Evolutionary conservation across 441 rosid species (phyloP).

Genomic region (Corymbia calophylla): DNA sequence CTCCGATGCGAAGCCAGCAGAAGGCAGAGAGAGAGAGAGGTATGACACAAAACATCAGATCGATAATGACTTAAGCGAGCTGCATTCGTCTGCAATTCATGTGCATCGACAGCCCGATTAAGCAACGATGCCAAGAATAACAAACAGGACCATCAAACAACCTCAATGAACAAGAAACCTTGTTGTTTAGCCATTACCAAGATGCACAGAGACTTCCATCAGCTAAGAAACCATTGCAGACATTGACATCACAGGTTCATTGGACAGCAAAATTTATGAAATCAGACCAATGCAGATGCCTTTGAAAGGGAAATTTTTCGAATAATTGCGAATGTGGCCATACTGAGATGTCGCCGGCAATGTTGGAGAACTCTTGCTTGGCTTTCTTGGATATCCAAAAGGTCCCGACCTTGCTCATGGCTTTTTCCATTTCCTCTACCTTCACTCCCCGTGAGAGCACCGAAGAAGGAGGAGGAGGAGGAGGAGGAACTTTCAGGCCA

Average conservation of each 20-base stretch:
- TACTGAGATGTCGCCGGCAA: slow-evolving; percentile 66
- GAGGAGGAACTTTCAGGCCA: neutral
- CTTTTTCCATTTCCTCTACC: slow-evolving; percentile 59
- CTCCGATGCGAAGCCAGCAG: neutral
- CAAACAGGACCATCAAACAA: neutral
- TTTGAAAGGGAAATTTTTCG: no score
- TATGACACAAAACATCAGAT: neutral
- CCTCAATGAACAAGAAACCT: neutral
- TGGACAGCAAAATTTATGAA: neutral
- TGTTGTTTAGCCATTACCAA: neutral
- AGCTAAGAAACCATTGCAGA: neutral
- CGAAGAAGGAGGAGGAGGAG: neutral
- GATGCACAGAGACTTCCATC: neutral
- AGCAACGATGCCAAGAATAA: neutral
- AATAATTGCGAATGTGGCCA: neutral
- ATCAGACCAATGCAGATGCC: neutral
- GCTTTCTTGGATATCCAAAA: slow-evolving; percentile 91
- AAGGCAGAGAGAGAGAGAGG: neutral
- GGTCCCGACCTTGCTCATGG: slow-evolving; percentile 69
- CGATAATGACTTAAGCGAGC: neutral
- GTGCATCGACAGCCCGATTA: neutral
- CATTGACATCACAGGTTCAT: neutral
- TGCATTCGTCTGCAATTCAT: neutral
- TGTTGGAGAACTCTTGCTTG: slow-evolving; percentile 71
- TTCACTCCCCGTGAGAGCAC: neutral